Base-by-base conservation (phyloP, 495 filamentous ascomycete genomes). In the Penicillium alfredii region DNA sequence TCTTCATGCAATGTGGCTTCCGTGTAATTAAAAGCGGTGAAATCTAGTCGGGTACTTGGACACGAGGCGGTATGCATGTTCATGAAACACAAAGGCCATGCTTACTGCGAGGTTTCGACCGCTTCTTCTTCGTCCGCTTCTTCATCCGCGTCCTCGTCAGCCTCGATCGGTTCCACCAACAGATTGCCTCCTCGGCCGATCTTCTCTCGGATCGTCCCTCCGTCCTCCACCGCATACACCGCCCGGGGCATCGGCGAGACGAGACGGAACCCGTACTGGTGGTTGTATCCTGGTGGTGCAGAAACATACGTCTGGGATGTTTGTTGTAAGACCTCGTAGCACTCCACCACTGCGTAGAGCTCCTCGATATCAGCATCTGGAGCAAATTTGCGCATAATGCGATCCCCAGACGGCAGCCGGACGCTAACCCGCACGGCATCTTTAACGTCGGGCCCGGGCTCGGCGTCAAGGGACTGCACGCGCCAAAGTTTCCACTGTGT, bases 271-370 rank as follows among this genome's bases (percentile, higher is more conserved):
- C 59, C 58, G 55, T 90, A 98, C 37, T 77, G 62, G 51, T 95
- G 90, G 37, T 80, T 62, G 56, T 86, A 95, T 12, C 60, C 77
- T 20, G 71, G 63, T 0, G 88, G 88, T 47, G 77, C 65, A 21
- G 58, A 44, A 0, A 57, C 55, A n/a, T 33, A 47, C 13, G 56
- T 43, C 6, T 40, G 33, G 14, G 23, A 29, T n/a, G 45, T 50
- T 14, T 47, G 44, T 14, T 55, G 30, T 15, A 88, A 42, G 0
- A 80, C 39, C 34, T 87, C 81, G 56, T 90, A 81, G 60, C 92
- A 97, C 52, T 97, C 93, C 2, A 97, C 88, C 61, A 93, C 94
- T 1, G 90, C 93, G 61, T 98, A 97, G 0, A 98, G 61, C 49
- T 95, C 88, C 54, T 98, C 92, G 17, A 97, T 63, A 1, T 68